phyloP scores from a whole-genome alignment of 495 filamentous ascomycete genomes.

The Penicillium parvum region DNA sequence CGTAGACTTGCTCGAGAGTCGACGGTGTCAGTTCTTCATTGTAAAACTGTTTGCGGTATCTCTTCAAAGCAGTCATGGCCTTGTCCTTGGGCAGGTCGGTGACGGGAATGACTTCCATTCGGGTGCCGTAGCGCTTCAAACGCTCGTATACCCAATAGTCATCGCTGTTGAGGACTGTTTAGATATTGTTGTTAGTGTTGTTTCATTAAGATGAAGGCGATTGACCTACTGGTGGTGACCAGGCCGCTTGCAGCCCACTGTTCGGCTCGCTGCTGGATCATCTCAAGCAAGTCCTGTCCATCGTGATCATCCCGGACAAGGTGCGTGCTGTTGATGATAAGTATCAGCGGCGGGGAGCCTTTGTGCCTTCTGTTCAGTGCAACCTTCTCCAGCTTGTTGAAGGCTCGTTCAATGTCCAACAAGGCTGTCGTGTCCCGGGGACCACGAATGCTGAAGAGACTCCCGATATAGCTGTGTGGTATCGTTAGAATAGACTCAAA shows the following conservation, averaged over 20 bases:
- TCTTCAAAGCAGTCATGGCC: conserved; percentile 68
- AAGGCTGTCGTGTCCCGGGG: conserved; percentile 87
- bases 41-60: conserved; percentile 70
- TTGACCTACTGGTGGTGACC: conserved; percentile 60
- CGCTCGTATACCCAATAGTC: conserved; percentile 98
- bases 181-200: not conserved
- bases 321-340: conserved; percentile 91
- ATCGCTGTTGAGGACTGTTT: conserved; percentile 77
- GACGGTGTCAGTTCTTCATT: conserved; percentile 48
- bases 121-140: conserved; percentile 80
- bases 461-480: conserved; percentile 80
- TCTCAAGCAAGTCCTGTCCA: conserved; percentile 84
- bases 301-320: conserved; percentile 86
- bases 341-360: conserved; percentile 61
- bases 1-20: conserved; percentile 71
- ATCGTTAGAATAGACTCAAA: conserved; percentile 12
- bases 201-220: not conserved
- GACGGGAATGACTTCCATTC: conserved; percentile 86
- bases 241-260: conserved; percentile 89
- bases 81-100: conserved; percentile 71
- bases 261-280: conserved; percentile 93
- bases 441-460: conserved; percentile 88
- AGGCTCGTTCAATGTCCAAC: conserved; percentile 89
- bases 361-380: conserved; percentile 62
- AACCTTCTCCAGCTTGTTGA: conserved; percentile 97